Conservation (phyloP, 2,329 filamentous ascomycete genomes). For the Apiospora hydei region DNA sequence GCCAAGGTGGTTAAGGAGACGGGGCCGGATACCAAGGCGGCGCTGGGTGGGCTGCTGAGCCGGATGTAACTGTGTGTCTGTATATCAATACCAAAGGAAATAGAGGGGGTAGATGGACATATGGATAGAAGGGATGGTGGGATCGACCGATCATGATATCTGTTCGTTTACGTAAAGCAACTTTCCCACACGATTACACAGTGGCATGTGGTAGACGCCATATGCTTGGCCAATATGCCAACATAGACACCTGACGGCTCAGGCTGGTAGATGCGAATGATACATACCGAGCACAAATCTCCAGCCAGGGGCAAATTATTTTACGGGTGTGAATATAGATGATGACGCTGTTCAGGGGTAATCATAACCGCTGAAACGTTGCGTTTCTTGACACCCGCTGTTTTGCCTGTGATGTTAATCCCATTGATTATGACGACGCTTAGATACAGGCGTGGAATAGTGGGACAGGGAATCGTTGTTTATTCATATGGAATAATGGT, state of each 20-base stretch:
- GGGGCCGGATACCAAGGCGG: slow-evolving; percentile 72
- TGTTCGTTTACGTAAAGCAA: not conserved
- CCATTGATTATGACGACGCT: too few species aligned
- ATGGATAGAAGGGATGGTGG: not conserved
- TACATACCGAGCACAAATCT: not conserved
- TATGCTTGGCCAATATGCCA: not conserved
- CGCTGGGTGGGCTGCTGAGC: slow-evolving; percentile 70
- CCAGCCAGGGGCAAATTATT: not conserved
- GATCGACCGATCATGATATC: not conserved
- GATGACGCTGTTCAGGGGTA: not conserved
- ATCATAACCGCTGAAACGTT: too few species aligned
- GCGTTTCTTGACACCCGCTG: too few species aligned
- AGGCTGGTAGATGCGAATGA: not conserved
- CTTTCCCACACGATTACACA: not conserved
- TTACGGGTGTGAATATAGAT: not conserved
- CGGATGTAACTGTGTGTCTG: slow-evolving; percentile 52
- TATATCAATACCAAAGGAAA: not conserved
- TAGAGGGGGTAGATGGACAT: not conserved
- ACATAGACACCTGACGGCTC: not conserved
- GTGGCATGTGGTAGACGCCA: not conserved
- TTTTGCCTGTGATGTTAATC: too few species aligned
- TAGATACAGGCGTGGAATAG: too few species aligned
- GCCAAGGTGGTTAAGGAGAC: slow-evolving; percentile 82
- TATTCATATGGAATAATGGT: too few species aligned
- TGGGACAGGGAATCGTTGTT: too few species aligned